Evolutionary conservation across 2,329 filamentous ascomycete species (phyloP).

Genomic region (Stromatinia cepivora): DNA sequence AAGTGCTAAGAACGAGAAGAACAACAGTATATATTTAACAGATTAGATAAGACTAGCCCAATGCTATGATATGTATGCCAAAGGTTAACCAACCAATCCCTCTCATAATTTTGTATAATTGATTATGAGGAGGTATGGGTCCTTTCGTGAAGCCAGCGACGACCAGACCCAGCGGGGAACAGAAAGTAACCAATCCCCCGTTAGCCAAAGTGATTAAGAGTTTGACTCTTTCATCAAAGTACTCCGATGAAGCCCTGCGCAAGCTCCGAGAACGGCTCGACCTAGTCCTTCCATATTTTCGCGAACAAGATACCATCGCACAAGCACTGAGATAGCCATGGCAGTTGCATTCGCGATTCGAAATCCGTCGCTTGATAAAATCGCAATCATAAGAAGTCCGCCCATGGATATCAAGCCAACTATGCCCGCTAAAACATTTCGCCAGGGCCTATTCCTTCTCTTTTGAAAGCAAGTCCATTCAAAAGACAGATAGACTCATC

Average conservation of each 20-base stretch:
- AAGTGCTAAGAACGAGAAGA: constrained; percentile 35
- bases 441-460: neutral
- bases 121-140: neutral
- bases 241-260: neutral
- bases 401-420: neutral
- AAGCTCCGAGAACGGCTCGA: constrained; percentile 10
- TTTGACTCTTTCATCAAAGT: constrained; percentile 10
- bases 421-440: neutral
- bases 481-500: constrained; percentile 20
- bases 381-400: neutral
- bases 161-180: neutral
- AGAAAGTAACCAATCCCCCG: neutral
- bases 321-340: constrained; percentile 17
- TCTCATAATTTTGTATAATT: neutral
- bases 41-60: constrained; percentile 20
- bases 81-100: constrained; percentile 2
- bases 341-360: constrained; percentile 13
- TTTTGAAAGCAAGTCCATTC: constrained; percentile 12
- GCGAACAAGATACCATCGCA: constrained; percentile 18
- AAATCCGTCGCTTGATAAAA: neutral
- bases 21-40: constrained; percentile 18
- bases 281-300: constrained; percentile 14
- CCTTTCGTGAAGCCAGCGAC: neutral
- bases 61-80: constrained; percentile 19
- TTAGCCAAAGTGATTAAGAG: neutral